Conservation (phyloP, 371 early-diverging fungal genomes). For the Apophysomyces ossiformis region DNA sequence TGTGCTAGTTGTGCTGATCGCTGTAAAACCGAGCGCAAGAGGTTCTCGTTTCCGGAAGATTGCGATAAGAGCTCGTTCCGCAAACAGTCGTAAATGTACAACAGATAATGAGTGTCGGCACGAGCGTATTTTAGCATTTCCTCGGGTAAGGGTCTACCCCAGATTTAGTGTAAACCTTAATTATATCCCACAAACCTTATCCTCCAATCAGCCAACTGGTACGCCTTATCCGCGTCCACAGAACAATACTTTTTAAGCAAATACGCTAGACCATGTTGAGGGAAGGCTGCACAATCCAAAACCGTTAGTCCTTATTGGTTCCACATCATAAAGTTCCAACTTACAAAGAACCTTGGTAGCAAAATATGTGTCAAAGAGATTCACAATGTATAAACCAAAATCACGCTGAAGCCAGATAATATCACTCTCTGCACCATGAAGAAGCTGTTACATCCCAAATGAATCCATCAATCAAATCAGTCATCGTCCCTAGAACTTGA, state of each 20-base stretch:
- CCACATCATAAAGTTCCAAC: neutral
- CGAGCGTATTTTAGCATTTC: conserved; percentile 96
- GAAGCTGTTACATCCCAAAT: conserved; percentile 38
- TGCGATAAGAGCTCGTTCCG: conserved; percentile 77
- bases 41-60: conserved; percentile 63
- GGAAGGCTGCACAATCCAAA: conserved; percentile 44
- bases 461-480: neutral
- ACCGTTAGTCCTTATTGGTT: neutral
- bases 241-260: conserved; percentile 80
- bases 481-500: neutral
- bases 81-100: conserved; percentile 93
- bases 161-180: conserved; percentile 1
- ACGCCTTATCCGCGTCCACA: conserved; percentile 89
- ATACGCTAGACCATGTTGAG: conserved; percentile 81
- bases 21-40: conserved; percentile 68
- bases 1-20: conserved; percentile 74
- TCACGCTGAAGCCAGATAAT: conserved; percentile 98
- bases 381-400: conserved; percentile 95
- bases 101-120: conserved; percentile 94
- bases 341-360: conserved; percentile 82
- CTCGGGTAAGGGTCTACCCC: conserved; percentile 78
- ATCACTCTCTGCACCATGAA: conserved; percentile 97
- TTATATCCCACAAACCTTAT: conserved; percentile 60
- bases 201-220: conserved; percentile 98
- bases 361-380: conserved; percentile 96